Evolutionary conservation across 129 eudicot species (phyloP).

Genomic region (Chrysanthemum lavandulifolium): DNA sequence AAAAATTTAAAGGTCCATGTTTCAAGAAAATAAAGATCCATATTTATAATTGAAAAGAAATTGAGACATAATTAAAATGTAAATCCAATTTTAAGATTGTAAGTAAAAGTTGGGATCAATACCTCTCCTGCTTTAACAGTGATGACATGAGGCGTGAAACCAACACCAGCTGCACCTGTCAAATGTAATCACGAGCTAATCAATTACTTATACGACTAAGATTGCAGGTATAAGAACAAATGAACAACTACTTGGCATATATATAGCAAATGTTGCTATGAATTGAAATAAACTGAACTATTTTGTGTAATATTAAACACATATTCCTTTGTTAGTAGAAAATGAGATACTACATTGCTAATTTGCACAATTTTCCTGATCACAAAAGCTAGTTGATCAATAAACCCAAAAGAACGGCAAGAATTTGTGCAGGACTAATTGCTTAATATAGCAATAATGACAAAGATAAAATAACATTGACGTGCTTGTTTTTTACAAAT

Average conservation of each 20-base stretch:
- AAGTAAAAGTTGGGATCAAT: constrained; percentile 7
- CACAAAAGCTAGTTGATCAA: constrained; percentile 6
- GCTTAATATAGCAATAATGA: too few relatives aligned
- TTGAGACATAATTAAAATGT: neutral
- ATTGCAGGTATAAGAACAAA: neutral
- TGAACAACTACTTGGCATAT: constrained; percentile 19
- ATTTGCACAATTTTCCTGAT: neutral
- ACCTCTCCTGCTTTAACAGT: constrained; percentile 82
- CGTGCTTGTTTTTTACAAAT: too few relatives aligned
- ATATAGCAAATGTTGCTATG: neutral
- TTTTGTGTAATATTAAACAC: too few relatives aligned
- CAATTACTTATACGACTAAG: neutral
- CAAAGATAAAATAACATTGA: too few relatives aligned
- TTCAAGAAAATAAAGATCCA: neutral
- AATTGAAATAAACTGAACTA: too few relatives aligned
- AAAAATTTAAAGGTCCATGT: neutral
- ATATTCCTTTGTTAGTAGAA: too few relatives aligned
- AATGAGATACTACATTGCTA: too few relatives aligned
- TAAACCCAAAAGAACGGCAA: neutral
- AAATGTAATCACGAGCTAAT: neutral
- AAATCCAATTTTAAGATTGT: neutral
- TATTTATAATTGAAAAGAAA: neutral
- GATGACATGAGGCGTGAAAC: constrained; percentile 92
- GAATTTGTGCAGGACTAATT: neutral
- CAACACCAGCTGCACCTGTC: constrained; percentile 76